Evolutionary conservation across 768 basidiomycete species (phyloP).

Genomic region (Tricholoma furcatifolium): DNA sequence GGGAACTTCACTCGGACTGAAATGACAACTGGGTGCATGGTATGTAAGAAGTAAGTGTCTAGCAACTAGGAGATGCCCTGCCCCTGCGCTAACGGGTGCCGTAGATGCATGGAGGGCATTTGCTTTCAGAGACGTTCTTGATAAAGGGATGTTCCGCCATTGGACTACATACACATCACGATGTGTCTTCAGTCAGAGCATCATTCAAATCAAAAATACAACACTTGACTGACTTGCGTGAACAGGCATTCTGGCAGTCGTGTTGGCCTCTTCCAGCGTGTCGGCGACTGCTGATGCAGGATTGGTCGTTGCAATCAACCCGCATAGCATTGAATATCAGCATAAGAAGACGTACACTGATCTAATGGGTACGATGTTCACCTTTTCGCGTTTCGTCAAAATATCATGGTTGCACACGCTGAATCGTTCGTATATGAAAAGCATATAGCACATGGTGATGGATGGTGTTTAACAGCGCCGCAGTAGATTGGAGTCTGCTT

Average conservation of each 20-base stretch:
- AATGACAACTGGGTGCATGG: no score
- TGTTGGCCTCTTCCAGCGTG: constrained; percentile 31
- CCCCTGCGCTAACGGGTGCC: no score
- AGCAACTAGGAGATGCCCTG: no score
- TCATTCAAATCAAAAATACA: not conserved
- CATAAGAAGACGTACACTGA: not conserved
- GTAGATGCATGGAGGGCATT: constrained; percentile 14
- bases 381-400: constrained; percentile 31
- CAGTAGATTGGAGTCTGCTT: no score
- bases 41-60: no score
- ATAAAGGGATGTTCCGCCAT: constrained; percentile 14
- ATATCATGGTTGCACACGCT: constrained; percentile 28
- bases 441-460: constrained; percentile 26
- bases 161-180: not conserved
- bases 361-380: constrained; percentile 13
- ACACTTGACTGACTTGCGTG: constrained; percentile 33
- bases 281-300: constrained; percentile 38
- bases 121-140: constrained; percentile 3
- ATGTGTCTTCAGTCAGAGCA: no score
- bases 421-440: constrained; percentile 32
- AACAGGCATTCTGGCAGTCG: constrained; percentile 35
- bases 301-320: constrained; percentile 46
- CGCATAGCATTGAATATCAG: constrained; percentile 17
- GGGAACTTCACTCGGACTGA: no score
- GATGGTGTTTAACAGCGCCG: not conserved